Evolutionary conservation across 768 basidiomycete species (phyloP).

Genomic region (Macrolepiota albuminosa): DNA sequence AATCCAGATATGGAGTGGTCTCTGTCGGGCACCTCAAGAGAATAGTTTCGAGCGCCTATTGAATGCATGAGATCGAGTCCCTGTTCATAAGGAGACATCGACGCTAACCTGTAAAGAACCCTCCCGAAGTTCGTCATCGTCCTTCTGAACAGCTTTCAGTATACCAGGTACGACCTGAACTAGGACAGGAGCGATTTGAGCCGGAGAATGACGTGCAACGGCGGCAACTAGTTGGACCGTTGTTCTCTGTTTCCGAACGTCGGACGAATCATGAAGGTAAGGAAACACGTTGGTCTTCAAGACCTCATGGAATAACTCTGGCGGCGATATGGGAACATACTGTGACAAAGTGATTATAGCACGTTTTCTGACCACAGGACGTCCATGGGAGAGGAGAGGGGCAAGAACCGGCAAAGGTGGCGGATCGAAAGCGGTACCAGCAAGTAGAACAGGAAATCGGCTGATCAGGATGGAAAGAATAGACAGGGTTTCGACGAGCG

Average conservation of each 20-base stretch:
- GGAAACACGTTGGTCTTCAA: conserved; percentile 57
- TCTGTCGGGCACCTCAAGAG: conserved; percentile 82
- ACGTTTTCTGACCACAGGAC: conserved; percentile 89
- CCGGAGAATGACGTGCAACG: conserved; percentile 69
- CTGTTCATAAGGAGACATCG: neutral
- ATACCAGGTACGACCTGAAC: conserved; percentile 65
- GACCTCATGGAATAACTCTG: conserved; percentile 56
- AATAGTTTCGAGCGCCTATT: conserved; percentile 79
- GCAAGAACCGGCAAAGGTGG: conserved; percentile 64
- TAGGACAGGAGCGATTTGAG: conserved; percentile 58
- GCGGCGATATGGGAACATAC: conserved; percentile 70
- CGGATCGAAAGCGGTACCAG: conserved; percentile 45
- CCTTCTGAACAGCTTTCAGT: conserved; percentile 60
- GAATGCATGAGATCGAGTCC: neutral
- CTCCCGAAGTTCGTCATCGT: conserved; percentile 84
- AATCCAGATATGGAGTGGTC: conserved; percentile 63
- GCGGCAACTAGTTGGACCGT: conserved; percentile 78
- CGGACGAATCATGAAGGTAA: conserved; percentile 46
- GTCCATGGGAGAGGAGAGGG: conserved; percentile 66
- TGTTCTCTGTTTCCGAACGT: conserved; percentile 68
- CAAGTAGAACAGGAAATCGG: conserved; percentile 71
- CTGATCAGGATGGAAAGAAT: conserved; percentile 86
- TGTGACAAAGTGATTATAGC: conserved; percentile 84
- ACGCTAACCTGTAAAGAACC: conserved; percentile 63
- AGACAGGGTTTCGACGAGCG: conserved; percentile 76